These are phyloP conservation scores for Paxillus ammoniavirescens DNA, from an alignment of 768 basidiomycete genomes.

Conservation along the genomic window DNA sequence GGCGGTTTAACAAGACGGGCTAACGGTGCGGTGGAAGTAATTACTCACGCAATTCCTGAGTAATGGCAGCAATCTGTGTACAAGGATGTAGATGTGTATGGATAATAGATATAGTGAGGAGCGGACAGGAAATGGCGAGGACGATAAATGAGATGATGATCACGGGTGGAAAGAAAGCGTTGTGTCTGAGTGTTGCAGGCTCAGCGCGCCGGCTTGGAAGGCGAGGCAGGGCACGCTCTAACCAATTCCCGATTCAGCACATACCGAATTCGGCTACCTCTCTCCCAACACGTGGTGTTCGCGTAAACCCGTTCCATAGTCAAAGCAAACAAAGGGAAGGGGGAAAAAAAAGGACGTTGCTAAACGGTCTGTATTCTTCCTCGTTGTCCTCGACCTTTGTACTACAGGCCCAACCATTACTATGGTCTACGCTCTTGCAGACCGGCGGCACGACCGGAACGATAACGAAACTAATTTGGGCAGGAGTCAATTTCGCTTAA, in stretches of 20 bases:
- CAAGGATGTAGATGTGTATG: background rate
- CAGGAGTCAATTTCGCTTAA: conserved; percentile 4
- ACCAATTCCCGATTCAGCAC: conserved; percentile 29
- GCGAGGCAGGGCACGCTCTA: conserved; percentile 34
- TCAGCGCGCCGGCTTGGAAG: conserved; percentile 30
- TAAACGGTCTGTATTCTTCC: background rate
- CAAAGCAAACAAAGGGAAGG: conserved; percentile 1
- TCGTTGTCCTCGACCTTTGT: conserved; percentile 7
- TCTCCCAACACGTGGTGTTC: conserved; percentile 27
- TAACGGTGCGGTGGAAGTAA: background rate
- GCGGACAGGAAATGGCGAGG: conserved; percentile 1
- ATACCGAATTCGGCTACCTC: conserved; percentile 21
- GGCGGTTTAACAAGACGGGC: conserved; percentile 13
- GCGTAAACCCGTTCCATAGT: conserved; percentile 1
- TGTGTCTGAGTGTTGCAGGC: conserved; percentile 15
- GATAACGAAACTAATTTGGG: conserved; percentile 9
- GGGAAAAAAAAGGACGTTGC: background rate
- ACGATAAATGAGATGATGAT: conserved; percentile 6
- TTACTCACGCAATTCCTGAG: conserved; percentile 5
- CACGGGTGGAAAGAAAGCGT: conserved; percentile 13
- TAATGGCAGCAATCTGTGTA: background rate
- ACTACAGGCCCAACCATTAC: background rate
- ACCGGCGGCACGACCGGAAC: background rate
- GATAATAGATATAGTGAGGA: conserved; percentile 3
- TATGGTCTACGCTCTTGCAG: background rate